Conservation (phyloP, 192 early-diverging fungal species). For the Borealophlyctis nickersoniae region DNA sequence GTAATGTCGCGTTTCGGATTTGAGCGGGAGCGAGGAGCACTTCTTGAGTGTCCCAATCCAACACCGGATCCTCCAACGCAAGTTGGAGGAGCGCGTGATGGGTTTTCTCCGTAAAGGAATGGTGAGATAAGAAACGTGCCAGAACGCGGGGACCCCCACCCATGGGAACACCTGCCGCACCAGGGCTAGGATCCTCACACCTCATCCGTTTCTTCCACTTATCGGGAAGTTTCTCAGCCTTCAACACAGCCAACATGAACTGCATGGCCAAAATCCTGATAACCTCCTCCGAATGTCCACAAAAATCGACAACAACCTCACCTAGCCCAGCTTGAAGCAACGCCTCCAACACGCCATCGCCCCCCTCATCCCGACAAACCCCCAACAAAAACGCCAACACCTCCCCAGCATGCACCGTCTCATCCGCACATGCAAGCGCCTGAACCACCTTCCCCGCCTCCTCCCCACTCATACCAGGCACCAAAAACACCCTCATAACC, state of each 20-base stretch:
- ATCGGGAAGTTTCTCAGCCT: conserved; percentile 26
- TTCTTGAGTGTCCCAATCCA: conserved; percentile 27
- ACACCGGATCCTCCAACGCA: conserved; percentile 29
- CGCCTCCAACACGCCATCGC: neutral
- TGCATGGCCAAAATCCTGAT: conserved; percentile 17
- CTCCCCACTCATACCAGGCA: neutral
- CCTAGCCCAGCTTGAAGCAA: neutral
- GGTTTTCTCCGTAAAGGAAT: conserved; percentile 5
- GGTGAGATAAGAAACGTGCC: conserved; percentile 6
- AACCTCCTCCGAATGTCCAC: neutral
- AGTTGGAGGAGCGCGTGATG: conserved; percentile 37
- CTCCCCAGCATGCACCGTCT: conserved; percentile 7
- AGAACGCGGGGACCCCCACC: conserved; percentile 5
- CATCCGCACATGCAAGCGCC: conserved; percentile 1
- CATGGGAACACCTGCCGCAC: conserved; percentile 7
- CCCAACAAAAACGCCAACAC: conserved; percentile 2
- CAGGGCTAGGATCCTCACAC: conserved; percentile 27
- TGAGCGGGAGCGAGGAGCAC: conserved; percentile 10
- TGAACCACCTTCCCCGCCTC: conserved; percentile 7
- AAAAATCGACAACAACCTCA: neutral
- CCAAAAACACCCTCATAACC: conserved; percentile 9
- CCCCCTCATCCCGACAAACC: neutral
- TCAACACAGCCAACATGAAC: neutral
- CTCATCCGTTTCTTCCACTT: conserved; percentile 34
- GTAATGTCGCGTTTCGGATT: conserved; percentile 20